Conservation (phyloP, 2,329 filamentous ascomycete species). For the Ophiognomonia clavigignenti-juglandacearum region DNA sequence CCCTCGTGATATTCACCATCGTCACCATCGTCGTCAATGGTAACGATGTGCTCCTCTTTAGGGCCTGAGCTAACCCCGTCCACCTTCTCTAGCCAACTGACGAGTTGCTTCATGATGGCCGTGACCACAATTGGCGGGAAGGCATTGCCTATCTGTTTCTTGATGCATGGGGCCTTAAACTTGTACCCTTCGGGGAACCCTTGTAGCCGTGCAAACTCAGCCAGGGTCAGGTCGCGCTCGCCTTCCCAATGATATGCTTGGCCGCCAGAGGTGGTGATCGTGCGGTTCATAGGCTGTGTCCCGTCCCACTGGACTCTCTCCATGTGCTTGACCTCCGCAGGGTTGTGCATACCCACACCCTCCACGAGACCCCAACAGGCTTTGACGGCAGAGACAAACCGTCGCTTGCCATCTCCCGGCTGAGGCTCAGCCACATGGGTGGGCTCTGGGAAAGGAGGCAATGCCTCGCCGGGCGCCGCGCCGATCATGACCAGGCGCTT, state of each 20-base stretch:
- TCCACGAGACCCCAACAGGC: slow-evolving; percentile 33
- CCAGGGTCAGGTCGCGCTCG: slow-evolving; percentile 54
- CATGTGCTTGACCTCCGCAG: slow-evolving; percentile 18
- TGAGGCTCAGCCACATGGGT: slow-evolving; percentile 48
- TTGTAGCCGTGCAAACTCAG: slow-evolving; percentile 66
- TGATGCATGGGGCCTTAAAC: slow-evolving; percentile 46
- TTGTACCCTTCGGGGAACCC: slow-evolving; percentile 60
- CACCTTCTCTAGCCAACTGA: slow-evolving; percentile 37
- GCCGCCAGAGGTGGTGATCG: slow-evolving; percentile 61
- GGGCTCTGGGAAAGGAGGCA: slow-evolving; percentile 60
- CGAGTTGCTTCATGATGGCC: slow-evolving; percentile 44
- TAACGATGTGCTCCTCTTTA: not conserved
- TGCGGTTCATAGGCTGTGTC: slow-evolving; percentile 43
- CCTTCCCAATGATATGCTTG: slow-evolving; percentile 64
- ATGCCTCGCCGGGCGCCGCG: slow-evolving; percentile 61
- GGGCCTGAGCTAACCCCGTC: slow-evolving; percentile 30
- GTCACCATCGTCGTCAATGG: slow-evolving; percentile 4
- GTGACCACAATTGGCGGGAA: slow-evolving; percentile 60
- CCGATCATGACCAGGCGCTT: slow-evolving; percentile 54
- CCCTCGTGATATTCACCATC: too few relatives aligned
- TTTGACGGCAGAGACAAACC: slow-evolving; percentile 39
- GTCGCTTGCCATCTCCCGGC: slow-evolving; percentile 24
- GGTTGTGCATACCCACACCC: slow-evolving; percentile 33
- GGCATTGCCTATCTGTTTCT: slow-evolving; percentile 72
- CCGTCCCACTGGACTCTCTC: slow-evolving; percentile 37